Percentiles rank a stretch among this genome's conserved stretches.
phyloP scores from a whole-genome alignment of 306 rosid species.

The Pachyrhizus erosus region DNA sequence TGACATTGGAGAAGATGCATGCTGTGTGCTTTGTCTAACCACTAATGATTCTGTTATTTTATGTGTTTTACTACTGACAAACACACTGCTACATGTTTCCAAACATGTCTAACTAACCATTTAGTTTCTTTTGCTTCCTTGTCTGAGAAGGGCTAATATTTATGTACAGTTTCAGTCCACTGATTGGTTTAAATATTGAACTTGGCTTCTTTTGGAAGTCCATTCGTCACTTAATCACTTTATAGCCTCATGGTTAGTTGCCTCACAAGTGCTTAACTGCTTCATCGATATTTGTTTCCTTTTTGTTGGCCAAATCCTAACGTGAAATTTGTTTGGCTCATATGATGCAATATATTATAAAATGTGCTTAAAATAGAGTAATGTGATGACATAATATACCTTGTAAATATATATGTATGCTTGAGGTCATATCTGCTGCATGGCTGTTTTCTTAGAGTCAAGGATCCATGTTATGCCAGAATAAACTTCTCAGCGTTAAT shows the following conservation, averaged over 20 bases:
- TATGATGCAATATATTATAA: not conserved
- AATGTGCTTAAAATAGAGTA: conserved; percentile 32
- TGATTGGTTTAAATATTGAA: conserved; percentile 12
- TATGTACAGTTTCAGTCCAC: conserved; percentile 22
- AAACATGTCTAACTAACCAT: conserved; percentile 5
- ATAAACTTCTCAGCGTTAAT: conserved; percentile 23
- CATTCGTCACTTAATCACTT: conserved; percentile 8
- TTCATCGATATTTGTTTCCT: conserved; percentile 33
- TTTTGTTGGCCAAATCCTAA: conserved; percentile 22
- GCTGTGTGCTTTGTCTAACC: not conserved
- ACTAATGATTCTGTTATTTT: not conserved
- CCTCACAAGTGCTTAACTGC: conserved; percentile 10
- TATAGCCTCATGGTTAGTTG: conserved; percentile 23
- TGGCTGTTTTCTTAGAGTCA: conserved; percentile 23
- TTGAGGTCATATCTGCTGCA: conserved; percentile 1
- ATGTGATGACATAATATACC: not conserved
- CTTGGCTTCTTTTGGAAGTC: conserved; percentile 20
- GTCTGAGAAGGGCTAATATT: conserved; percentile 21
- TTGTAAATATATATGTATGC: conserved; percentile 33
- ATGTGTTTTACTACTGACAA: not conserved
- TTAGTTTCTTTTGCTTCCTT: conserved; percentile 28
- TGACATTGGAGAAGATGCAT: conserved; percentile 22
- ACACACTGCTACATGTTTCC: conserved; percentile 9
- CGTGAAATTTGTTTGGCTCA: not conserved
- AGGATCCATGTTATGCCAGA: conserved; percentile 15